Conservation (phyloP, 768 basidiomycete genomes). For the Suillus clintonianus region DNA sequence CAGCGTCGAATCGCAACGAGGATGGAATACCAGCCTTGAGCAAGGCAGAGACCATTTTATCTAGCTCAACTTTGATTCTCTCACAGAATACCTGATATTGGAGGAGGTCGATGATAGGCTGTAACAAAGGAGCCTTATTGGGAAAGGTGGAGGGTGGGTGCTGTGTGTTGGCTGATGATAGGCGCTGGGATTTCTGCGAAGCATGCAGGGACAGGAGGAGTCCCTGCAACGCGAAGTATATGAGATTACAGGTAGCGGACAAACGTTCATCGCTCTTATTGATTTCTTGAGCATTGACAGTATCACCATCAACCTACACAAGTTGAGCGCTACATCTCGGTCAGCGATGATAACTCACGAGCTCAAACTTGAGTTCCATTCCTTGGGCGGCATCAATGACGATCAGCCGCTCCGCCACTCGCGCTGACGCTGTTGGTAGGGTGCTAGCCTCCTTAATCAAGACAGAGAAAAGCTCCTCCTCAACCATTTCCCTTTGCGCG, state of each 20-base stretch:
- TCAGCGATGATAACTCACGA: constrained; percentile 49
- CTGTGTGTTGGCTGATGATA: constrained; percentile 31
- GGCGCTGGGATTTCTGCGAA: constrained; percentile 43
- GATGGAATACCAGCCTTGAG: constrained; percentile 55
- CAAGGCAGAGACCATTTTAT: constrained; percentile 50
- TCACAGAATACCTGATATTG: constrained; percentile 79
- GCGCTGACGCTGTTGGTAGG: constrained; percentile 73
- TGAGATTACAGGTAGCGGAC: constrained; percentile 59
- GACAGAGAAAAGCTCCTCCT: constrained; percentile 77
- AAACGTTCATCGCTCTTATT: constrained; percentile 17
- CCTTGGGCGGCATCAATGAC: constrained; percentile 76
- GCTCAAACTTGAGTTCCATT: constrained; percentile 68
- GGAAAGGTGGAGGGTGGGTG: constrained; percentile 7
- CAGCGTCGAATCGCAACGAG: constrained; percentile 57
- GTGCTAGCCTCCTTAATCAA: constrained; percentile 77
- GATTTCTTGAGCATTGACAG: constrained; percentile 12
- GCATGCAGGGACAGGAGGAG: constrained; percentile 66
- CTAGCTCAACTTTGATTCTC: constrained; percentile 59
- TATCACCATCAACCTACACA: constrained; percentile 36
- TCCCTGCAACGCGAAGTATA: constrained; percentile 63
- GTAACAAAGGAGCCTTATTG: constrained; percentile 55
- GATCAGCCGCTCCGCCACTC: constrained; percentile 77
- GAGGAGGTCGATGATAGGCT: constrained; percentile 74
- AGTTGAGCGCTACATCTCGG: constrained; percentile 8
- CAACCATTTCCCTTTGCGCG: constrained; percentile 73